Evolutionary conservation across 164 flowering plant species (phyloP).

Genomic region (Berberis thunbergii): DNA sequence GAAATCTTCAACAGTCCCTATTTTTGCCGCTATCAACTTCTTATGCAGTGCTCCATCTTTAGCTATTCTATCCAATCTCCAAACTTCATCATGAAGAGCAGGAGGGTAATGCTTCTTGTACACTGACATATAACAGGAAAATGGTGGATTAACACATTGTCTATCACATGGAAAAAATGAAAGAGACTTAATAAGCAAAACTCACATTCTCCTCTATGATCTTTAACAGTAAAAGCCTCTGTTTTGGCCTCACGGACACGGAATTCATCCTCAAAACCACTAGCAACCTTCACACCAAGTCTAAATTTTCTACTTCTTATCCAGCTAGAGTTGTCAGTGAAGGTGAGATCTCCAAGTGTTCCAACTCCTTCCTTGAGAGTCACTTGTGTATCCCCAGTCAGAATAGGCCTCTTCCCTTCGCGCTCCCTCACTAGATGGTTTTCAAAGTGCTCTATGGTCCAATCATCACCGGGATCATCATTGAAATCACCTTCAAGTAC

Average conservation of each 20-base stretch:
- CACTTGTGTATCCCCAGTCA: constrained; percentile 82
- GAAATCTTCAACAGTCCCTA: constrained; percentile 73
- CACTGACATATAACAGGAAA: constrained; percentile 34
- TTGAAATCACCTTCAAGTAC: constrained; percentile 99
- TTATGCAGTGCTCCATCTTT: constrained; percentile 95
- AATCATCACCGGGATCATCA: constrained; percentile 70
- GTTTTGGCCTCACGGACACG: constrained; percentile 94
- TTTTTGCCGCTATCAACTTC: constrained; percentile 70
- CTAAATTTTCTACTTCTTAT: constrained; percentile 90
- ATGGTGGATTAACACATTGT: background rate
- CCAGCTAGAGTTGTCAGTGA: constrained; percentile 99
- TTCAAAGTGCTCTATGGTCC: constrained; percentile 86
- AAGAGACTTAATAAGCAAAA: background rate
- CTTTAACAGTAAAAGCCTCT: constrained; percentile 90
- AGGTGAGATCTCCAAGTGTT: constrained; percentile 78
- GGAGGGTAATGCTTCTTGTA: constrained; percentile 98
- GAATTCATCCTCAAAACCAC: constrained; percentile 62
- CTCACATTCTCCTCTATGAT: constrained; percentile 97
- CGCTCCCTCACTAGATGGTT: constrained; percentile 89
- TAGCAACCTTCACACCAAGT: constrained; percentile 75
- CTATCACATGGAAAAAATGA: background rate
- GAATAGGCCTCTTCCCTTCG: constrained; percentile 91
- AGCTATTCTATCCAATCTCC: constrained; percentile 96
- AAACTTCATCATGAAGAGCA: constrained; percentile 72
- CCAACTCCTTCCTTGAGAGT: constrained; percentile 86